Conservation (phyloP, 2,329 filamentous ascomycete genomes). For the Exophiala lecanii-corni region DNA sequence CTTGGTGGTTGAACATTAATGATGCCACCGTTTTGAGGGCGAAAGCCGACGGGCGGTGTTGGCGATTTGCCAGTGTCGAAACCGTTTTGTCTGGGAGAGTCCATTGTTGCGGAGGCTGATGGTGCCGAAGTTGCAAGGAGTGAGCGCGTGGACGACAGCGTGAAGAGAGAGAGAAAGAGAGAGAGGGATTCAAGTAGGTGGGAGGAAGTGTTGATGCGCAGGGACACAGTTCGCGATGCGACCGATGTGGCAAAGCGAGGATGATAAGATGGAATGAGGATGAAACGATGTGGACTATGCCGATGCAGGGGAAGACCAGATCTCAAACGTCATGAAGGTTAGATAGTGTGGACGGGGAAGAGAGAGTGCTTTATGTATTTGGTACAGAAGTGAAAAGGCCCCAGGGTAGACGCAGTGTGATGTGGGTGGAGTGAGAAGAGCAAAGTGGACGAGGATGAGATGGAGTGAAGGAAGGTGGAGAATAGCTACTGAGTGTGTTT, state of each 20-base stretch:
- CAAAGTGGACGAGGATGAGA: neutral
- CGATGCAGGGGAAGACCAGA: neutral
- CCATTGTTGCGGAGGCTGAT: conserved; percentile 18
- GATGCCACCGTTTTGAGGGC: conserved; percentile 43
- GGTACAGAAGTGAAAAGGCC: no score
- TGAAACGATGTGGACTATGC: no score
- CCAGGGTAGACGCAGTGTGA: no score
- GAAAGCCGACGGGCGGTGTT: conserved; percentile 40
- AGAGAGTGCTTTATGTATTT: neutral
- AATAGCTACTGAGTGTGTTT: no score
- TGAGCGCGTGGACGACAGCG: conserved; percentile 18
- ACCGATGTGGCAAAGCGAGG: neutral
- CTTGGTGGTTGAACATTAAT: conserved; percentile 75
- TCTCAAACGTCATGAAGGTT: conserved; percentile 1
- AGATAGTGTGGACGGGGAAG: neutral
- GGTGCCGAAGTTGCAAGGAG: conserved; percentile 6
- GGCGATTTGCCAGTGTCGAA: conserved; percentile 34
- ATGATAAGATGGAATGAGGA: no score
- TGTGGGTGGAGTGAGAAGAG: neutral
- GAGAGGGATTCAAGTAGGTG: neutral
- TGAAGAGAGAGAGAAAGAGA: conserved; percentile 1
- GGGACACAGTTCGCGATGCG: no score
- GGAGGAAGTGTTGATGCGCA: neutral
- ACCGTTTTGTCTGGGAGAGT: conserved; percentile 18
- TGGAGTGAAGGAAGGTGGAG: no score